Evolutionary conservation across 2,329 filamentous ascomycete species (phyloP).

Genomic region (Pseudocercospora fuligena): DNA sequence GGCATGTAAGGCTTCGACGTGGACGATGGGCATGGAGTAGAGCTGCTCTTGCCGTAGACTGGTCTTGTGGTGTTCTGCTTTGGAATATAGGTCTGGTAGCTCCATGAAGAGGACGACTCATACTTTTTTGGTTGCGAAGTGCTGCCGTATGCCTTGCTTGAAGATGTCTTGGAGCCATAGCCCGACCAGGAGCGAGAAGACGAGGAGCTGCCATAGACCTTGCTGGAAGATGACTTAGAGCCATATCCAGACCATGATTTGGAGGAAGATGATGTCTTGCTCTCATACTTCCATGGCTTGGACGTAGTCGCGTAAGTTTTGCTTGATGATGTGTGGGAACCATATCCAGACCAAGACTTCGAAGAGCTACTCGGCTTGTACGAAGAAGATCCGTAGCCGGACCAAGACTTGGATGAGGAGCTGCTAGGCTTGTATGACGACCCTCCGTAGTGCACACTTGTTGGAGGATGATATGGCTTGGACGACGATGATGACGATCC

Average conservation of each 20-base stretch:
- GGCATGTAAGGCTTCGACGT: not conserved
- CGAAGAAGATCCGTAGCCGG: not conserved
- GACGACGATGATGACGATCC: not conserved
- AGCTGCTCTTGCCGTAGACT: not conserved
- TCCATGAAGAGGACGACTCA: not conserved
- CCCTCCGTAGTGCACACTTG: not conserved
- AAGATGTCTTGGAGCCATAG: not conserved
- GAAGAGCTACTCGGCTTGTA: not conserved
- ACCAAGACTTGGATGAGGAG: not conserved
- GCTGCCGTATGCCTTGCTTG: not conserved
- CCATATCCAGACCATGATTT: slow-evolving; percentile 5
- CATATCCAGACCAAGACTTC: slow-evolving; percentile 1
- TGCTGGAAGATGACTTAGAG: not conserved
- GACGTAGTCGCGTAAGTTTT: not conserved
- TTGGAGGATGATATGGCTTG: slow-evolving; percentile 3
- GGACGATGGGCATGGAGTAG: not conserved
- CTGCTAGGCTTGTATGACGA: not conserved
- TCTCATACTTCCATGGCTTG: not conserved
- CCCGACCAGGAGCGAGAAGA: not conserved
- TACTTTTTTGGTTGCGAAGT: slow-evolving; percentile 1
- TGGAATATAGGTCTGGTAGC: not conserved
- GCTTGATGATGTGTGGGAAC: not conserved
- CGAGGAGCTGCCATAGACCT: not conserved
- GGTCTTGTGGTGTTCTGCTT: not conserved
- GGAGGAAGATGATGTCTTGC: not conserved